Evolutionary conservation across 768 basidiomycete species (phyloP), one percentile per base, ranked within the genome.

Genomic region (Calvatia gigantea): DNA sequence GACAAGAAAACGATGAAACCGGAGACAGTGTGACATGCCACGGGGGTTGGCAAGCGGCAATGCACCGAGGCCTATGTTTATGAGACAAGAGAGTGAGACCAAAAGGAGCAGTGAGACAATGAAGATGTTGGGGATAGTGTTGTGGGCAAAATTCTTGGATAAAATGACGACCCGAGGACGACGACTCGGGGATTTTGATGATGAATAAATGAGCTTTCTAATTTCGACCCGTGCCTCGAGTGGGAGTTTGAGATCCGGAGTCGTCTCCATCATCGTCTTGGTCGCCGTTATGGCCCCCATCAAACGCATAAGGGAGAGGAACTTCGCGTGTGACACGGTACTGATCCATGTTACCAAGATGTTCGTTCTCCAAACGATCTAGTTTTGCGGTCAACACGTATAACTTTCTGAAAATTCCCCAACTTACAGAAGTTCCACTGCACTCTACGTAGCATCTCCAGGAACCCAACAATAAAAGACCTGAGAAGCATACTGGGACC

Each of bases 351-450:
- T 97, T 97, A 75, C 91, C 90, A 25, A 95, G 72, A 60, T 97
- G 94, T 71, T 97, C 94, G 70, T 90, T 94, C 69, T 95, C 70
- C 62, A 71, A 50, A 35, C 70, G 70, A 58, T 67, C 70, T 71
- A 38, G 21, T 46, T 42, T n/a, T 37, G 2, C 2, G 19, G 29
- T 45, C 31, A 41, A 14, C 33, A 41, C 12, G 35, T 14, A 19
- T n/a, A 39, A 19, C 2, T 37, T 19, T 12, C 42, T 32, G 15
- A 47, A 19, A 50, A 25, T n/a, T 15, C 28, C n/a, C 31, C 61
- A 31, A 70, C 89, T 63, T 57, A 93, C 91, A 88, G 65, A 95
- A 89, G 69, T 96, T 97, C 96, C 96, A 98, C 61, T 88, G 88
- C 70, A 84, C 83, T 51, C 96, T 78, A 39, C 96, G 73, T 5